These are phyloP conservation scores for Senna siamea DNA, from an alignment of 306 rosid species.

Conservation along the genomic window DNA sequence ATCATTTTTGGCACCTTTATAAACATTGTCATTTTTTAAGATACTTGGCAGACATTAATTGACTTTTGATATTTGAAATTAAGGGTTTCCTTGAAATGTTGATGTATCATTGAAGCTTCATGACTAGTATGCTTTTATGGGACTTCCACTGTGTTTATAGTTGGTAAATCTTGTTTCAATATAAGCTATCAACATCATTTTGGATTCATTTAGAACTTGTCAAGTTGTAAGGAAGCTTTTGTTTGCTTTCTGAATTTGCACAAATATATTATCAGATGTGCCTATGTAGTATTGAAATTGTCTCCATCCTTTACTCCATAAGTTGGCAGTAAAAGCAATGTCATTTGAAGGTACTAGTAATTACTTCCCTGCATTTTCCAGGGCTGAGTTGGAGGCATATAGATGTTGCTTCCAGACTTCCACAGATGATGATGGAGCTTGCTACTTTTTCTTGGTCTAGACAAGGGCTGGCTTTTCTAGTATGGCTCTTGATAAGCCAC, in stretches of 20 bases:
- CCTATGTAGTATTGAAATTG: slow-evolving; percentile 36
- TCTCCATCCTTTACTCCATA: slow-evolving; percentile 39
- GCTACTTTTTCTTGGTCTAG: slow-evolving; percentile 53
- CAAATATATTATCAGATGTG: slow-evolving; percentile 25
- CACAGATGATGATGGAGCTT: slow-evolving; percentile 50
- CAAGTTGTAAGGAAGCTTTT: slow-evolving; percentile 32
- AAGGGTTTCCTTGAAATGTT: slow-evolving; percentile 31
- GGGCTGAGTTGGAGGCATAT: slow-evolving; percentile 66
- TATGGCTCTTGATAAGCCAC: slow-evolving; percentile 50
- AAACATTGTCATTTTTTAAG: slow-evolving; percentile 31
- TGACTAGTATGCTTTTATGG: slow-evolving; percentile 26
- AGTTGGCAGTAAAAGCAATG: slow-evolving; percentile 49
- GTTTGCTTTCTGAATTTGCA: slow-evolving; percentile 40
- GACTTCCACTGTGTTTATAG: slow-evolving; percentile 1
- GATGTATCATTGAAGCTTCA: slow-evolving; percentile 27
- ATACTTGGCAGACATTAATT: slow-evolving; percentile 34
- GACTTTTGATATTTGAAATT: slow-evolving; percentile 34
- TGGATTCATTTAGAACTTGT: slow-evolving; percentile 27
- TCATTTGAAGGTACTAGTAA: slow-evolving; percentile 57
- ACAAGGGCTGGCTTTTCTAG: slow-evolving; percentile 45
- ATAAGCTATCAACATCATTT: slow-evolving; percentile 33
- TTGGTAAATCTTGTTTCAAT: slow-evolving; percentile 27
- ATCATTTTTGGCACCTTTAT: slow-evolving; percentile 29
- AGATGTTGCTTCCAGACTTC: slow-evolving; percentile 63
- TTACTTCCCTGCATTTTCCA: slow-evolving; percentile 78